Conservation (phyloP, 2,329 filamentous ascomycete genomes). For the Botrytis elliptica region DNA sequence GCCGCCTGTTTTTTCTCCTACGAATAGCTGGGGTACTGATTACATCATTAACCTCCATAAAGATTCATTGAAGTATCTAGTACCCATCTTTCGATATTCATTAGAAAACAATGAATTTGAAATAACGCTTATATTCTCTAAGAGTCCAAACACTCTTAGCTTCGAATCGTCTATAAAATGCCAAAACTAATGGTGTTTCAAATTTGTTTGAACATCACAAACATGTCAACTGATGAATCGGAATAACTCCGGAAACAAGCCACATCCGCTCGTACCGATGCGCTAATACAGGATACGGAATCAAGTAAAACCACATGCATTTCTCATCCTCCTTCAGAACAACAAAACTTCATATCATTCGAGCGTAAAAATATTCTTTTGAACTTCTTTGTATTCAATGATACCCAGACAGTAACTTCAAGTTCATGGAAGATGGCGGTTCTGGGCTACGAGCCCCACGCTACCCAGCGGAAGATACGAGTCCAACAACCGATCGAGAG, state of each 20-base stretch:
- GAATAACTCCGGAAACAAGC: conserved; percentile 7
- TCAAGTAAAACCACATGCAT: neutral
- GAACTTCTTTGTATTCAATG: neutral
- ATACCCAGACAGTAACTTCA: neutral
- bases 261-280: conserved; percentile 3
- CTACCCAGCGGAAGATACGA: conserved; percentile 79
- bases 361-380: too few species aligned
- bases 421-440: conserved; percentile 30
- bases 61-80: neutral
- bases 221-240: neutral
- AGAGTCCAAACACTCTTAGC: neutral
- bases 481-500: conserved; percentile 81
- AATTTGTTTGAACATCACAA: neutral
- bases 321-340: neutral
- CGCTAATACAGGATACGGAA: neutral
- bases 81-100: neutral
- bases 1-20: too few species aligned
- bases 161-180: neutral
- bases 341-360: neutral
- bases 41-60: neutral
- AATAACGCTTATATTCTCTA: too few species aligned
- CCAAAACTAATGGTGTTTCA: conserved; percentile 3
- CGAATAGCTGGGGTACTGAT: too few species aligned
- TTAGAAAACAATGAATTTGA: neutral
- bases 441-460: conserved; percentile 42